These are phyloP conservation scores for Singerocomus inundabilis DNA, from an alignment of 1,284 basidiomycete genomes.

Conservation along the genomic window DNA sequence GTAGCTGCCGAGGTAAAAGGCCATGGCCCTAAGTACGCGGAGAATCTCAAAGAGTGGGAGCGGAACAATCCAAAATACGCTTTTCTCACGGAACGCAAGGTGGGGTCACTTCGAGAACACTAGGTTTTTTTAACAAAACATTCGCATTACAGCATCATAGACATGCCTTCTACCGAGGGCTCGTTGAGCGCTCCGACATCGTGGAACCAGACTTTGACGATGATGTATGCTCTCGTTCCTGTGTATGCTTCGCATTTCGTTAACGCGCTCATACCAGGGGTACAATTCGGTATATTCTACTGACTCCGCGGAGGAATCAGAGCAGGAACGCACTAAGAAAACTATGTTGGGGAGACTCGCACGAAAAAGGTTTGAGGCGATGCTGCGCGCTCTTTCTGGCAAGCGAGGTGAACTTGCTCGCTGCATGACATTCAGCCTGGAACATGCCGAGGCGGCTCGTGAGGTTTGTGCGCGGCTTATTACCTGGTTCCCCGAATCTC, in stretches of 20 bases:
- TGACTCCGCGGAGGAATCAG: constrained; percentile 93
- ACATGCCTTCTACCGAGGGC: constrained; percentile 77
- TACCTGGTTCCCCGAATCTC: constrained; percentile 4
- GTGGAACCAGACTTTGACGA: constrained; percentile 78
- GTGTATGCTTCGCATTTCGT: background rate
- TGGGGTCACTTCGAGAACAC: too few relatives aligned
- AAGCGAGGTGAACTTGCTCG: constrained; percentile 89
- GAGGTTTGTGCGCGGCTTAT: constrained; percentile 54
- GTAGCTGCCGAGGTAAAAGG: constrained; percentile 84
- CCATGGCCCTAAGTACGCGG: constrained; percentile 78
- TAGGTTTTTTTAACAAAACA: constrained; percentile 13
- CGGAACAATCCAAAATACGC: constrained; percentile 77
- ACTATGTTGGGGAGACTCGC: constrained; percentile 75
- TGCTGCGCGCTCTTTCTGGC: constrained; percentile 85
- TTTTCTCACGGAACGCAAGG: constrained; percentile 72
- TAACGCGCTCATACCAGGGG: constrained; percentile 51
- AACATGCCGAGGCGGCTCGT: constrained; percentile 90
- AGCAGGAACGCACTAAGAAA: constrained; percentile 76
- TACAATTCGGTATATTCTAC: constrained; percentile 92
- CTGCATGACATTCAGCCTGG: constrained; percentile 93
- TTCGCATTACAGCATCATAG: constrained; percentile 62
- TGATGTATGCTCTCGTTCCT: constrained; percentile 52
- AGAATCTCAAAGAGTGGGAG: constrained; percentile 74
- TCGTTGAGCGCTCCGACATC: constrained; percentile 63
- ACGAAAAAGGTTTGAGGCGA: constrained; percentile 80